phyloP scores from a whole-genome alignment of 2,329 filamentous ascomycete species.

The Xylaria polymorpha region DNA sequence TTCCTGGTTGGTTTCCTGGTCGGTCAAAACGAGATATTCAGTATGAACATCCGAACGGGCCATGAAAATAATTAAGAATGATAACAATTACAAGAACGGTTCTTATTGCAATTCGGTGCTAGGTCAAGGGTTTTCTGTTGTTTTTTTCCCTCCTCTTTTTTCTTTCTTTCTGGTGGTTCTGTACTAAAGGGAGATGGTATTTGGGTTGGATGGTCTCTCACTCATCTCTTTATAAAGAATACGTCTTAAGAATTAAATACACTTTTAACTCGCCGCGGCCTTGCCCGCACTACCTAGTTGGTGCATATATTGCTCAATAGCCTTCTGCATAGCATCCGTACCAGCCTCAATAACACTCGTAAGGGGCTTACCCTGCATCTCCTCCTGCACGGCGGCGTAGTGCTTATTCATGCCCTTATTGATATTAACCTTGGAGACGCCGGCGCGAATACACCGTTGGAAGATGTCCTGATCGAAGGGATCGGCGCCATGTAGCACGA shows the following conservation, averaged over 20 bases:
- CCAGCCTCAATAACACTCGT: constrained; percentile 61
- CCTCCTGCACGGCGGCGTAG: constrained; percentile 57
- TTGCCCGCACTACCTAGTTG: constrained; percentile 60
- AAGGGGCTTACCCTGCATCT: constrained; percentile 60
- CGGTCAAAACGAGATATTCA: neutral
- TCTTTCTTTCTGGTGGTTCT: neutral
- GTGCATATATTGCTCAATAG: constrained; percentile 60
- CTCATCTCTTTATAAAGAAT: neutral
- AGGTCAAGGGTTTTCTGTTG: neutral
- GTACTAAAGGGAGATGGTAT: neutral
- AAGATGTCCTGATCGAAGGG: constrained; percentile 61
- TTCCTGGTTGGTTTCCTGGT: neutral
- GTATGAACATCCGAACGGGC: neutral
- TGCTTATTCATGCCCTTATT: constrained; percentile 65
- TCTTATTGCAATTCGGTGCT: neutral
- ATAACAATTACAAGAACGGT: neutral
- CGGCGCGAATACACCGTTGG: constrained; percentile 56
- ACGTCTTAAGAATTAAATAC: constrained; percentile 6
- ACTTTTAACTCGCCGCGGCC: constrained; percentile 43
- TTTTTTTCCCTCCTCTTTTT: neutral
- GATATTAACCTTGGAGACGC: constrained; percentile 63
- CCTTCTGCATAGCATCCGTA: constrained; percentile 60
- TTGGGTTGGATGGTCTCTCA: neutral
- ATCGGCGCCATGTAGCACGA: constrained; percentile 62
- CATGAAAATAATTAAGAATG: constrained; percentile 4